Base-by-base conservation (phyloP, 805 yeast genomes). In the Zygotorulaspora sp. region DNA sequence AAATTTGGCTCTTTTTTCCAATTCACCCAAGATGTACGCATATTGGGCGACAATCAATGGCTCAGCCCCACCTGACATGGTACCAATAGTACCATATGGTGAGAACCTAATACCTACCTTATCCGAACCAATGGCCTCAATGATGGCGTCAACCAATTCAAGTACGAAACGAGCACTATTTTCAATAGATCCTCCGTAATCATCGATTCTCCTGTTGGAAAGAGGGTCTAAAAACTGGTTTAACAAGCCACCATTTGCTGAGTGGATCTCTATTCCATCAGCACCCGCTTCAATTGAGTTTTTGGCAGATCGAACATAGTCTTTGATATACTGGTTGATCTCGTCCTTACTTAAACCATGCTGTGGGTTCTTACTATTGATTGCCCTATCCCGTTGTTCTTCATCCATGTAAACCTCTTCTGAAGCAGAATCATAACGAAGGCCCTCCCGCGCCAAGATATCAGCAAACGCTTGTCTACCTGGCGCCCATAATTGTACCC, bases 221-320 rank as follows among this genome's bases (percentile, higher is more conserved):
- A 59, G 49, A 10, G 68, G 65, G 30, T 75, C 73, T 47, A 78
- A 53, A 50, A 82, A 80, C 57, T 76, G 75, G 58, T 71, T 67
- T 27, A 75, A 48, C 41, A 82, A 55, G 53, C 76, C 80, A 12
- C 88, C 87, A 55, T 80, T 78, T 15, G 87, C 87, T 25, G 66
- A 66, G 55, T 80, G 88, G 33, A 82, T 61, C 58, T 82, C 86
- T 20, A 82, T 73, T 45, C 79, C 79, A 56, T 82, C 86, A 35
- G 68, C 68, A 31, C 67, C 68, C 12, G 61, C 59, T 10, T 48
- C 58, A 25, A 64, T 41, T n/a, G 63, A 42, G 32, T 57, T 59
- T 49, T 59, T 61, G n/a, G 81, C 78, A 27, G 77, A 75, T 2
- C 47, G 43, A 7, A 65, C 72, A 47, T 56, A 77, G 31, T 67